Evolutionary conservation across 192 early-diverging fungal species (phyloP), one percentile per base, ranked within the genome.

Genomic region (Fimicolochytrium jonesii): DNA sequence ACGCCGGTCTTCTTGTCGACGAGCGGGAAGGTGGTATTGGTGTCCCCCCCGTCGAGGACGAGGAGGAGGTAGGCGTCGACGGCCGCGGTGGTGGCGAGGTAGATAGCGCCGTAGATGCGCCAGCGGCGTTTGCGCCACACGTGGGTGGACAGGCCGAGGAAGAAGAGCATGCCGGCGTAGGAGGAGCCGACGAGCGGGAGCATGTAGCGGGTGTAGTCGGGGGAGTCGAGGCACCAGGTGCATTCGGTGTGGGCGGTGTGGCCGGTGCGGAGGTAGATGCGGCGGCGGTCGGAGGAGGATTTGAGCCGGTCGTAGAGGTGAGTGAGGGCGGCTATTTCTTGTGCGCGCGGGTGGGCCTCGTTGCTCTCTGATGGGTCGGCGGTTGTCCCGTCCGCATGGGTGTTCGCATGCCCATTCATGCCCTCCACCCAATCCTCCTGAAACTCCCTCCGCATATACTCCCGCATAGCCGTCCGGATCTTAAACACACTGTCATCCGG

Each of bases 251-350:
- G 48, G 7, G 59, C 60, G 6, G 18, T 18, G 22, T 73, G 60
- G n/a, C 71, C 67, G 54, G 49, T 66, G 4, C 51, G 42, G 2
- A 68, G 67, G 32, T 72, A 72, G 13, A 48, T 34, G 34, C 29
- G 17, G 1, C 70, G 52, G 15, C 17, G 28, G 3, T 68, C 68
- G n/a, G n/a, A n/a, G 6, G 36, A 31, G 31, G 60, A 45, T 30
- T 36, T 53, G 15, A 73, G 39, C 28, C 9, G 22, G 28, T 64
- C 52, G 49, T 59, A 52, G 7, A 70, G 10, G 11, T 61, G 23
- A 0, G 23, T n/a, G n/a, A n/a, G n/a, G n/a, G n/a, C n/a, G n/a
- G n/a, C n/a, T n/a, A n/a, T n/a, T n/a, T n/a, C n/a, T n/a, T n/a
- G n/a, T n/a, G n/a, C n/a, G n/a, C n/a, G n/a, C n/a, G n/a, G n/a